Conservation (phyloP, 108 stramenopile genomes). For the Nitzschia sp. region DNA sequence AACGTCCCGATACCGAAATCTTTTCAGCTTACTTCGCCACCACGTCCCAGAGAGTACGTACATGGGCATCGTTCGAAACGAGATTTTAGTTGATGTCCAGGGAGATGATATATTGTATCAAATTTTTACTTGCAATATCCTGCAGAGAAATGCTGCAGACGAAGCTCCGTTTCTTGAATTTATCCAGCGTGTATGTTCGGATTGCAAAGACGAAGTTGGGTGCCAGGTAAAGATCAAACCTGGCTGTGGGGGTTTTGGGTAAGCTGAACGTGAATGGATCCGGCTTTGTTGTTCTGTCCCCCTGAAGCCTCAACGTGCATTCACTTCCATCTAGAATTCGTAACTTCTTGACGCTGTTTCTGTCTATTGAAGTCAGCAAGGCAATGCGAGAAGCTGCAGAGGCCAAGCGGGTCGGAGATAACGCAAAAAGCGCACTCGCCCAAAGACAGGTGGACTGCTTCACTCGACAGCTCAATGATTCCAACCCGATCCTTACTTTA, state of each 20-base stretch:
- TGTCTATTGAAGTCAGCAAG: slow-evolving; percentile 86
- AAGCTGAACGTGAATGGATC: too few relatives aligned
- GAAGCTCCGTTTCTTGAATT: slow-evolving; percentile 92
- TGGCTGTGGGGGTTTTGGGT: slow-evolving; percentile 89
- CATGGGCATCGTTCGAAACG: slow-evolving; percentile 75
- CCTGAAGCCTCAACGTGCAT: background rate
- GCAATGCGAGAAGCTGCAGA: slow-evolving; percentile 75
- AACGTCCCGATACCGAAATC: slow-evolving; percentile 74
- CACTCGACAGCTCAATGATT: slow-evolving; percentile 84
- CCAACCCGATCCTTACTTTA: slow-evolving; percentile 84
- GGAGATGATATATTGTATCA: slow-evolving; percentile 65
- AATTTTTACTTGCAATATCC: slow-evolving; percentile 85
- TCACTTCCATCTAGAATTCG: slow-evolving; percentile 50
- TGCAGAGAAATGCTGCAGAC: slow-evolving; percentile 66
- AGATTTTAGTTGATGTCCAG: slow-evolving; percentile 89
- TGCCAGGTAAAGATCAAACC: slow-evolving; percentile 68
- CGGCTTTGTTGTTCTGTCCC: background rate
- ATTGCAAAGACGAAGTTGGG: slow-evolving; percentile 61
- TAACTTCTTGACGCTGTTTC: slow-evolving; percentile 88
- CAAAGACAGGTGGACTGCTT: slow-evolving; percentile 65
- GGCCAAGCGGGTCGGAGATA: slow-evolving; percentile 50
- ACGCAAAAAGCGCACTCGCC: slow-evolving; percentile 19
- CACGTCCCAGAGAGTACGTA: slow-evolving; percentile 76
- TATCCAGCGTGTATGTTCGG: slow-evolving; percentile 87
- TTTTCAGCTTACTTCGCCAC: slow-evolving; percentile 71